Base-by-base conservation (phyloP, 495 filamentous ascomycete genomes). In the Schizothecium vesticola region DNA sequence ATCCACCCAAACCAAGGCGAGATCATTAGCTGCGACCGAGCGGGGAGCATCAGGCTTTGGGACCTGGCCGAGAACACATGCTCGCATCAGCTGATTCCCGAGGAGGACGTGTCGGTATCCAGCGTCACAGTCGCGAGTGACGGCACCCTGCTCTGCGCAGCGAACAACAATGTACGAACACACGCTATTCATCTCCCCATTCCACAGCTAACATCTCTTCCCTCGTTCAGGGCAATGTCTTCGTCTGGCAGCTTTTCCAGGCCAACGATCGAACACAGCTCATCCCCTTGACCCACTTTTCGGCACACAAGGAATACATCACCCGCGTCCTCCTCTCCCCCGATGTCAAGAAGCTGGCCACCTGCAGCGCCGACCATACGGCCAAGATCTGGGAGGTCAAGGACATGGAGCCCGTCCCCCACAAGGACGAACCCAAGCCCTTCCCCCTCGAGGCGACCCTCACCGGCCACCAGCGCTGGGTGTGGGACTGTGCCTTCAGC, bases 1-100 rank as follows among this genome's bases (percentile, higher is more conserved):
- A 99, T 99, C 65, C 95, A 99, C 78, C 95, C 95, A 1, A 98
- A 99, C 74, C 95, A 99, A 80, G 95, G 94, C 28, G 95, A 99
- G 78, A 89, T 99, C 63, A 97, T 99, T 72, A 93, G 91, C 75
- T 97, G 94, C 76, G 95, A 99, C 78, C 89, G 93, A 22, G 89
- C 89, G 55, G 95, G 95, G 3, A 97, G 93, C 80, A 93, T 99
- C 36, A 85, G 95, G 13, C 88, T 99, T 63, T 99, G 95, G 95
- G 95, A 99, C 75, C 79, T 99, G 60, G 92, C 93, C 19, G 94
- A 98, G 83, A 98, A 97, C 72, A 95, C 92, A 70, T 99, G 95
- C 82, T 92, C 92, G 0, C 95, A 98, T 76, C 92, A 98, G 79
- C 85, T 99, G 70, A 96, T 97, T 65, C 95, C 95, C 0, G 96